Evolutionary conservation across 495 filamentous ascomycete genomes (phyloP).

Genomic region (Daldinia vernicosa): DNA sequence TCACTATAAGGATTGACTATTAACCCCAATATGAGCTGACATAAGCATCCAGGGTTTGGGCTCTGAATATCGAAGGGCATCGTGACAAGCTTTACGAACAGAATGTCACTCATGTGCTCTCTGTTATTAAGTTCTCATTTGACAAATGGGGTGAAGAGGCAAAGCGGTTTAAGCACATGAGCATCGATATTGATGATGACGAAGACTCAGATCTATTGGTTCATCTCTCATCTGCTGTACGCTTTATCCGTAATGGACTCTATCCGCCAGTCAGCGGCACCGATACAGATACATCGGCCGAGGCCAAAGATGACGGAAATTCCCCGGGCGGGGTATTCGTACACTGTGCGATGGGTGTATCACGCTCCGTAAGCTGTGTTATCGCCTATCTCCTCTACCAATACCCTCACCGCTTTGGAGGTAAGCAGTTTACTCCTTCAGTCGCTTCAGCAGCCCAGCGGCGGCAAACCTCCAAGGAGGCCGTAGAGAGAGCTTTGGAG

Average conservation of each 20-base stretch:
- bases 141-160: constrained; percentile 51
- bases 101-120: constrained; percentile 92
- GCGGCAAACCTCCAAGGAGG: constrained; percentile 41
- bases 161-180: constrained; percentile 71
- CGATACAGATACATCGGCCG: background rate
- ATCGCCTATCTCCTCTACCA: constrained; percentile 86
- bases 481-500: constrained; percentile 54
- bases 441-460: constrained; percentile 38
- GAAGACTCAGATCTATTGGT: constrained; percentile 86
- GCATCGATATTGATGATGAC: constrained; percentile 86
- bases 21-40: constrained; percentile 38
- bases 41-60: constrained; percentile 70
- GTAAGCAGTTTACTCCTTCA: constrained; percentile 29
- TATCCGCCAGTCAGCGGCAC: constrained; percentile 43
- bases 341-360: constrained; percentile 93
- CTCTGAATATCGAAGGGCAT: constrained; percentile 64
- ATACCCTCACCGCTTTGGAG: constrained; percentile 55
- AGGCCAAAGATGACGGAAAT: constrained; percentile 16
- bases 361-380: constrained; percentile 83
- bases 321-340: constrained; percentile 53
- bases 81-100: constrained; percentile 70
- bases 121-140: constrained; percentile 65
- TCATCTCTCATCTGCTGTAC: constrained; percentile 76
- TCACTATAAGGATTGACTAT: background rate
- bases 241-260: constrained; percentile 83